Evolutionary conservation across 495 filamentous ascomycete genomes (phyloP), one percentile per base, ranked within the genome.

Genomic region (Penicillium tannophilum): DNA sequence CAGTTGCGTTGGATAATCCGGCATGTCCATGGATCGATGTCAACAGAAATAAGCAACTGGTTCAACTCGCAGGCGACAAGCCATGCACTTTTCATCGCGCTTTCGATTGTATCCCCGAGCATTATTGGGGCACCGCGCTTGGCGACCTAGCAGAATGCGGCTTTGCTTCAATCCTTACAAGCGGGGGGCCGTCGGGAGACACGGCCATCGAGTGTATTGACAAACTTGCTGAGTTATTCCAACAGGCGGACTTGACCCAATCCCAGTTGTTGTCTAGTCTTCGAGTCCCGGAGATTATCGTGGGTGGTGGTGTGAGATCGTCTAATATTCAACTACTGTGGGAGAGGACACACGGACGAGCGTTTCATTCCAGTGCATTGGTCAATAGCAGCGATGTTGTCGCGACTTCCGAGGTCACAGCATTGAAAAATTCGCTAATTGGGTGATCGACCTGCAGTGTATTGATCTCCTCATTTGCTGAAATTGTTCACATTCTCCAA

Each of bases 21-120:
- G n/a, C 43, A 2, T 7, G 2, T 2, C 17, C 46, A 8, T 60
- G 56, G 58, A 65, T 84, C 7, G 77, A 84, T 54, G 54, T 62
- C 6, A 48, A 52, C 6, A 61, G 68, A 26, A 79, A 76, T 46
- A 65, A 61, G 51, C 63, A 69, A 35, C 64, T 84, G 42, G 73
- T 83, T 2, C 36, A 51, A 36, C 57, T 70, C 7, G 80, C 81
- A 1, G 61, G 54, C 2, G 72, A 74, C 0, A 62, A 66, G 10
- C 76, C 77, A 6, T 84, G 80, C 62, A 84, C 81, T 14, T 84
- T 84, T 49, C 81, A 83, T 58, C 74, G 80, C 16, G 81, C 81
- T 2, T 81, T 84, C 67, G 81, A 84, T 58, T 60, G 68, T 24
- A 69, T 79, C 7, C 62, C 64, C 1, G 63, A 73, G 14, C 17